Percentiles rank a stretch among this genome's conserved stretches.
phyloP scores from a whole-genome alignment of 2,329 filamentous ascomycete genomes.

The Apiospora marii region DNA sequence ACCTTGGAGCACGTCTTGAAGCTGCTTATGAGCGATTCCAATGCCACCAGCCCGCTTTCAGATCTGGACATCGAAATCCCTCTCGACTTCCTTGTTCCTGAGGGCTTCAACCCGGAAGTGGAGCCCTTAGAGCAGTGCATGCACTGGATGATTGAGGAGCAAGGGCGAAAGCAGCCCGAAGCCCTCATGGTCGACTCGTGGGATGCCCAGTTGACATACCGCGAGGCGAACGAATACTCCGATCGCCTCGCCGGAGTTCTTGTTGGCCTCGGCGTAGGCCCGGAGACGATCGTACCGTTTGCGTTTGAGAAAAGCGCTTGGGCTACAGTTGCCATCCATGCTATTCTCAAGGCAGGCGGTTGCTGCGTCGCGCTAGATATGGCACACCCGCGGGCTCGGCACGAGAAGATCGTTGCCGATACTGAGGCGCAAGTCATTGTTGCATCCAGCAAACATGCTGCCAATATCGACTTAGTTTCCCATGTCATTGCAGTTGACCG shows the following conservation, averaged over 20 bases:
- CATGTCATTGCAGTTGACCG: constrained; percentile 2
- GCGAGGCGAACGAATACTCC: constrained; percentile 37
- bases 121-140: constrained; percentile 24
- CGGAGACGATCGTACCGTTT: constrained; percentile 42
- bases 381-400: constrained; percentile 9
- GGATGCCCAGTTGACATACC: constrained; percentile 19
- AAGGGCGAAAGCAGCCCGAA: not conserved
- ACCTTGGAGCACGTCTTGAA: constrained; percentile 27
- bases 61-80: constrained; percentile 27
- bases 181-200: constrained; percentile 12
- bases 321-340: constrained; percentile 43
- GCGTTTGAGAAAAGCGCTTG: constrained; percentile 46
- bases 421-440: not conserved
- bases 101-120: constrained; percentile 18
- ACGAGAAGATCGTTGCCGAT: constrained; percentile 12
- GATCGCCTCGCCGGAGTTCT: constrained; percentile 36
- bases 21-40: constrained; percentile 27
- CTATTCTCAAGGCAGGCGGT: constrained; percentile 45
- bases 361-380: constrained; percentile 36
- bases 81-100: constrained; percentile 23
- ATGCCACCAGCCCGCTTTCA: not conserved
- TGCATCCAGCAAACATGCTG: constrained; percentile 3
- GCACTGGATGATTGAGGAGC: constrained; percentile 22
- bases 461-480: not conserved
- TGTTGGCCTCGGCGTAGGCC: constrained; percentile 35